phyloP scores from a whole-genome alignment of 2,329 filamentous ascomycete species.

The Penicillium sp. region DNA sequence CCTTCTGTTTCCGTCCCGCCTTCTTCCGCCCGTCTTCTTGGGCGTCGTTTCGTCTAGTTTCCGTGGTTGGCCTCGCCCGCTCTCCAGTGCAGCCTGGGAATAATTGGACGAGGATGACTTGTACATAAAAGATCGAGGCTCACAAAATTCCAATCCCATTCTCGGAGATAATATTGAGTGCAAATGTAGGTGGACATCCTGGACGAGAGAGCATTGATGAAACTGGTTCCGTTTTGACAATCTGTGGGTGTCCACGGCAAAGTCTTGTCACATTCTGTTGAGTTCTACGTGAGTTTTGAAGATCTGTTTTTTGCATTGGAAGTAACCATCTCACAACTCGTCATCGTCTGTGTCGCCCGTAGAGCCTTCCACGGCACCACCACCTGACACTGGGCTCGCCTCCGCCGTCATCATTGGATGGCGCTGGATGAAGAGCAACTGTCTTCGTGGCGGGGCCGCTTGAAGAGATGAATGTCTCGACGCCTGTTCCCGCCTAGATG shows the following conservation, averaged over 20 bases:
- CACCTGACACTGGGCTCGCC: conserved; percentile 6
- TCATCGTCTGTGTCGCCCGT: conserved; percentile 44
- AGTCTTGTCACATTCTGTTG: too few species aligned
- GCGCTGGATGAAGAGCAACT: conserved; percentile 41
- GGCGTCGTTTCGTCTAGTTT: conserved; percentile 23
- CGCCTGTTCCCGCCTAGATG: not conserved
- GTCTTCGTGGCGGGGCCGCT: conserved; percentile 40
- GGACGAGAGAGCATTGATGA: too few species aligned
- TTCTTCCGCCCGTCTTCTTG: conserved; percentile 22
- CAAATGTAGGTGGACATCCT: too few species aligned
- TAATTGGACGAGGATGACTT: conserved; percentile 30
- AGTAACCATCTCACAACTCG: conserved; percentile 42
- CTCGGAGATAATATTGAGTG: conserved; percentile 16
- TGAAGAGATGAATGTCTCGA: not conserved
- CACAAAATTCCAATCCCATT: conserved; percentile 25
- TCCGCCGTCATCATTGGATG: conserved; percentile 4
- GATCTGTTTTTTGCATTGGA: not conserved
- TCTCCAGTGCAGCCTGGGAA: conserved; percentile 23
- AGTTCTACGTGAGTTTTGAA: too few species aligned
- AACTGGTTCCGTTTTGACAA: too few species aligned
- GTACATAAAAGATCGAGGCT: conserved; percentile 38
- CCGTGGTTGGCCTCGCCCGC: conserved; percentile 24
- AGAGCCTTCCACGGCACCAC: conserved; percentile 24
- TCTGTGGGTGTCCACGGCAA: too few species aligned
- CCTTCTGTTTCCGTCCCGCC: conserved; percentile 18